Evolutionary conservation across 2,329 filamentous ascomycete genomes (phyloP).

Genomic region (Diplodia intermedia): DNA sequence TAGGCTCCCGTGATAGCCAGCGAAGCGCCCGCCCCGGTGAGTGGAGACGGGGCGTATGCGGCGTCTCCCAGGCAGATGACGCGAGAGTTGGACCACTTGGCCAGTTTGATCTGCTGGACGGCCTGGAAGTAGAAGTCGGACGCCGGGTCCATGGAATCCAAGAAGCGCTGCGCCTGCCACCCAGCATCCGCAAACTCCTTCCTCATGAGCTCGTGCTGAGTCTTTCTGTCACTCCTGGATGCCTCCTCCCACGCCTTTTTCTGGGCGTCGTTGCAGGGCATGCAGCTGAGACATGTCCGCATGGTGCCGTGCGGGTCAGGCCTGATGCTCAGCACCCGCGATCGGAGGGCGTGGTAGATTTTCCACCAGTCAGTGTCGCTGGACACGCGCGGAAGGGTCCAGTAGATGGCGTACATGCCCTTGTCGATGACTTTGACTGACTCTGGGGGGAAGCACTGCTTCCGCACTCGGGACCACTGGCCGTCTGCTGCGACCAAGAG

Average conservation of each 20-base stretch:
- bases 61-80: constrained; percentile 61
- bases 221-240: constrained; percentile 24
- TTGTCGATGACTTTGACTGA: constrained; percentile 29
- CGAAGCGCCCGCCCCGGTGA: constrained; percentile 60
- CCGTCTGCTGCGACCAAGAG: constrained; percentile 19
- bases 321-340: constrained; percentile 37
- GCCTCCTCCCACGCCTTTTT: constrained; percentile 31
- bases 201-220: constrained; percentile 31
- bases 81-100: constrained; percentile 53
- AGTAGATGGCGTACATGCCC: constrained; percentile 33
- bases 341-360: constrained; percentile 31
- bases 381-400: constrained; percentile 31
- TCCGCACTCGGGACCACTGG: constrained; percentile 35
- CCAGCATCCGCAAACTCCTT: constrained; percentile 36
- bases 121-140: constrained; percentile 54
- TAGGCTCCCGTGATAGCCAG: constrained; percentile 48
- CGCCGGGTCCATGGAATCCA: constrained; percentile 29
- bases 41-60: constrained; percentile 54
- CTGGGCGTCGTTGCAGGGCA: constrained; percentile 32
- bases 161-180: constrained; percentile 26
- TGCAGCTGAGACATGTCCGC: constrained; percentile 34
- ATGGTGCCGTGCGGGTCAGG: constrained; percentile 41
- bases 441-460: constrained; percentile 32
- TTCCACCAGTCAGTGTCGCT: constrained; percentile 34
- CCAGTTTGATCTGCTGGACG: constrained; percentile 52